phyloP scores from a whole-genome alignment of 805 yeast genomes.

The Ogataea thermomethanolica region DNA sequence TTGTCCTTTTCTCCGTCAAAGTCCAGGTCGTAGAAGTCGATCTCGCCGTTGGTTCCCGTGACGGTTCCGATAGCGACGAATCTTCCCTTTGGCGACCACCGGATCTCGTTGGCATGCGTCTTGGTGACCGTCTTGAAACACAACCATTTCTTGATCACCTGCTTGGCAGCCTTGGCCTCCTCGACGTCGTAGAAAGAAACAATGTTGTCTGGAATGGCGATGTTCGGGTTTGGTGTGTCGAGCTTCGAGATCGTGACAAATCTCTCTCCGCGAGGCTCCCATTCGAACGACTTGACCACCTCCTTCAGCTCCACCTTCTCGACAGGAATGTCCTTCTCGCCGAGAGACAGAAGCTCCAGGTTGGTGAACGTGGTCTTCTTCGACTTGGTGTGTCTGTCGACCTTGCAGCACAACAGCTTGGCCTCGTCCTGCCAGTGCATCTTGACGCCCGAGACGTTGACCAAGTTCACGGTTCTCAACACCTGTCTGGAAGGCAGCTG shows the following conservation, averaged over 20 bases:
- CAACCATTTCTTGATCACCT: conserved; percentile 36
- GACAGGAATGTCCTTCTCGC: conserved; percentile 89
- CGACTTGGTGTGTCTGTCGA: conserved; percentile 94
- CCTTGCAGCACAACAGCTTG: conserved; percentile 83
- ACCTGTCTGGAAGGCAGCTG: conserved; percentile 80
- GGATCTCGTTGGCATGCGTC: conserved; percentile 66
- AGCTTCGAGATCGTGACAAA: conserved; percentile 72
- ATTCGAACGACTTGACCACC: conserved; percentile 79
- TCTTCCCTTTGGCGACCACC: conserved; percentile 93
- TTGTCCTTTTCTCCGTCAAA: conserved; percentile 60
- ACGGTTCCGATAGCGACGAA: conserved; percentile 56
- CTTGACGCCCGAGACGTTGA: conserved; percentile 89
- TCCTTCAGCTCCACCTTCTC: conserved; percentile 93
- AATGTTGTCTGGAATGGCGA: conserved; percentile 59
- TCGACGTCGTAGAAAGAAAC: conserved; percentile 84
- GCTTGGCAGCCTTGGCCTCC: conserved; percentile 41
- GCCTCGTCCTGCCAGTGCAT: conserved; percentile 93
- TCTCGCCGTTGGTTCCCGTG: conserved; percentile 46
- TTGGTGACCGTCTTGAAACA: conserved; percentile 54
- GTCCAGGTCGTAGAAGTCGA: conserved; percentile 85
- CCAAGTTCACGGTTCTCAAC: conserved; percentile 85
- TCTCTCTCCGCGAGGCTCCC: conserved; percentile 94
- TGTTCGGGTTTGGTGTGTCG: conserved; percentile 50
- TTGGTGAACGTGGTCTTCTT: conserved; percentile 88
- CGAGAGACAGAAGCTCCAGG: conserved; percentile 83